Evolutionary conservation across 306 rosid species (phyloP).

Genomic region (Inga leiocalycina): DNA sequence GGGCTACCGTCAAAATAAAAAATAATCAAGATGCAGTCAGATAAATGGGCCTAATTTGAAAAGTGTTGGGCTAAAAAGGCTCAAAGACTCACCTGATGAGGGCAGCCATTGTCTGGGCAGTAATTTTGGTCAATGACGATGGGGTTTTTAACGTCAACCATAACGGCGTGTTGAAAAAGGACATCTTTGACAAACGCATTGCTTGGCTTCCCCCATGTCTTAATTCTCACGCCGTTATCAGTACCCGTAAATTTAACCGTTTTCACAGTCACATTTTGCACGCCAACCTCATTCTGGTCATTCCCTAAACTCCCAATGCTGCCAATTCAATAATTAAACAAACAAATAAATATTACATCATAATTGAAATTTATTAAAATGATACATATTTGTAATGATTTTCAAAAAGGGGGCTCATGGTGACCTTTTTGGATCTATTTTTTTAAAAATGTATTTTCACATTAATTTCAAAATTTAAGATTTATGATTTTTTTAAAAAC

Average conservation of each 20-base stretch:
- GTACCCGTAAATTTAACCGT: constrained; percentile 44
- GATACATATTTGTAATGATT: neutral
- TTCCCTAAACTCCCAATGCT: constrained; percentile 75
- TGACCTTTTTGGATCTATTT: neutral
- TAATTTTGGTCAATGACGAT: constrained; percentile 66
- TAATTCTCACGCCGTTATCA: constrained; percentile 65
- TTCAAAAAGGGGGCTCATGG: neutral
- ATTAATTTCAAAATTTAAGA: no score
- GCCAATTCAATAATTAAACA: constrained; percentile 16
- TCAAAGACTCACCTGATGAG: constrained; percentile 46
- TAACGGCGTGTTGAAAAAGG: constrained; percentile 45
- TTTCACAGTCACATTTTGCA: constrained; percentile 71
- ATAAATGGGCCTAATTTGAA: neutral
- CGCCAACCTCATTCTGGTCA: constrained; percentile 50
- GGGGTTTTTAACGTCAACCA: constrained; percentile 66
- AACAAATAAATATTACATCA: neutral
- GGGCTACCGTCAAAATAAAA: no score
- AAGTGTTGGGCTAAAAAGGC: neutral
- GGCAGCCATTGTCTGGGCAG: constrained; percentile 54
- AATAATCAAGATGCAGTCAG: neutral
- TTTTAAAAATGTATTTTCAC: no score
- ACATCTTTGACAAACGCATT: constrained; percentile 48
- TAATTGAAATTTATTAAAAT: neutral
- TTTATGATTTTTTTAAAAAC: no score
- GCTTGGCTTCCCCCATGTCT: constrained; percentile 68